Evolutionary conservation across 192 early-diverging fungal species (phyloP), one percentile per base, ranked within the genome.

Genomic region (Backusella mclennaniae): DNA sequence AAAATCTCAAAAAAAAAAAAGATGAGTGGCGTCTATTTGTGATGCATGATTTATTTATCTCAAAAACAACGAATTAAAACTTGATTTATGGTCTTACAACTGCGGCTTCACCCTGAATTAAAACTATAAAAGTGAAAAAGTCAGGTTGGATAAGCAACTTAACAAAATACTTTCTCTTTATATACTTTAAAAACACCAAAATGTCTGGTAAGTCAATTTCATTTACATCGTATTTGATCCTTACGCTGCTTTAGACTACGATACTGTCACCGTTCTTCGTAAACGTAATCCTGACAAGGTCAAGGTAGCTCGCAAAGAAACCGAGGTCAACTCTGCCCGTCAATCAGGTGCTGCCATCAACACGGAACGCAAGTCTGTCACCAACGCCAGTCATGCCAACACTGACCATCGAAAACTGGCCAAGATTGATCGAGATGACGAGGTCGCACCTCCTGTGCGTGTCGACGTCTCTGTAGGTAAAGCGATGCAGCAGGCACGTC

Each of bases 381-480:
- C 88, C 39, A 93, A 92, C 74, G 85, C 85, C 76, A 81, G 83
- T 41, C 88, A 90, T 73, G 81, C 85, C 35, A 86, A 85, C 15
- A 86, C 87, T 17, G 92, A 94, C 69, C 90, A 92, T 83, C 88
- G 87, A 49, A 87, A 84, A 29, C 90, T 94, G 72, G 96, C 95
- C 35, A 95, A 96, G 77, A 77, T 96, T 38, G 97, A 96, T 73
- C 90, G 93, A 49, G 91, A 94, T 75, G 91, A 94, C 73, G 96
- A 97, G 81, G 91, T 95, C 17, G 82, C 87, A 44, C 84, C 88
- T 8, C 89, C 90, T 5, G 79, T 85, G 53, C 91, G 87, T 29
- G 86, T 98, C 12, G 86, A 87, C 31, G 73, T 92, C 14, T 81
- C 86, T 26, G 92, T 96, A 14, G 89, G 91, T 35, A 92, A 93